These are phyloP conservation scores for Cyclostephanos tholiformis DNA, from an alignment of 108 stramenopile genomes.

Conservation along the genomic window DNA sequence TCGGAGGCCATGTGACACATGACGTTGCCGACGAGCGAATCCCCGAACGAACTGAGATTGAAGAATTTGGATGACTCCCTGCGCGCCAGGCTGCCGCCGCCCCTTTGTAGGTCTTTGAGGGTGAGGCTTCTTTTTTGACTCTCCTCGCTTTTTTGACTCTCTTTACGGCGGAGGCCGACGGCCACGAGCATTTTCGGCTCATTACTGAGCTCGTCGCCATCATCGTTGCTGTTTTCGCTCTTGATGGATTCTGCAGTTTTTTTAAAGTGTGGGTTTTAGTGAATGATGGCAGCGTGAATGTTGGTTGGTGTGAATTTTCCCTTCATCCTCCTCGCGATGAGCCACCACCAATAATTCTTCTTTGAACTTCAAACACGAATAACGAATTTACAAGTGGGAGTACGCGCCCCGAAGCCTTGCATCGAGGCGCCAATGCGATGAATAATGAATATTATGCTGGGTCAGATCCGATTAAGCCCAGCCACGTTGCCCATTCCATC, in stretches of 20 bases:
- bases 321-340: too few relatives aligned
- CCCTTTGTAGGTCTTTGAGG: neutral
- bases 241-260: neutral
- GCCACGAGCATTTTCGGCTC: slow-evolving; percentile 27
- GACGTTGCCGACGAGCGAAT: slow-evolving; percentile 16
- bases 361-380: too few relatives aligned
- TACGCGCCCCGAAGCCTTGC: too few relatives aligned
- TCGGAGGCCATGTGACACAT: slow-evolving; percentile 36
- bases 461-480: too few relatives aligned
- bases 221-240: neutral
- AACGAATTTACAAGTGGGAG: too few relatives aligned
- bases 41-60: neutral
- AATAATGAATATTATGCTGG: too few relatives aligned
- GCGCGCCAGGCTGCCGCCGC: neutral
- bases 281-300: neutral
- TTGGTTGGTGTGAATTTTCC: neutral
- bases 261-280: neutral
- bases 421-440: too few relatives aligned
- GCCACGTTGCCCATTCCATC: too few relatives aligned
- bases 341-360: too few relatives aligned
- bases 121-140: neutral
- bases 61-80: neutral
- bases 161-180: slow-evolving; percentile 12
- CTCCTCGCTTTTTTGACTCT: neutral
- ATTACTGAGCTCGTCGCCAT: slow-evolving; percentile 1